phyloP scores from a whole-genome alignment of 208 protist genomes.

The Tritrichomonas foetus region DNA sequence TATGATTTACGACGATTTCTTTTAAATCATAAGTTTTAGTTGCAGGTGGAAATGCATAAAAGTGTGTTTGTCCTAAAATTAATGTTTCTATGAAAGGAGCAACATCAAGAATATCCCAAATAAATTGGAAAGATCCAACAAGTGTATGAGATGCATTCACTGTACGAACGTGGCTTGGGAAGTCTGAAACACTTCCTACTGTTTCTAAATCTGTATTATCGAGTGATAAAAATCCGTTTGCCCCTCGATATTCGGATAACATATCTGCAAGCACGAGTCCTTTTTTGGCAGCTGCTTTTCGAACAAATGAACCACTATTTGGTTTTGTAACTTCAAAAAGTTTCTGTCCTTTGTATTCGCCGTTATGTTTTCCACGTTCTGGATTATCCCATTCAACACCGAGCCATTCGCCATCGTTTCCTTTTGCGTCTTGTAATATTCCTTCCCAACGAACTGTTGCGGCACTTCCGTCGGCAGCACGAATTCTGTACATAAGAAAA shows the following conservation, averaged over 20 bases:
- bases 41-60: not conserved
- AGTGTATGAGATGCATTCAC: not conserved
- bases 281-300: not conserved
- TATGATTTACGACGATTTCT: slow-evolving; percentile 1
- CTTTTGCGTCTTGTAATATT: not conserved
- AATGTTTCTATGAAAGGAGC: not conserved
- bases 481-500: not conserved
- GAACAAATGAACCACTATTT: slow-evolving; percentile 7
- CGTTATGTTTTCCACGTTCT: slow-evolving; percentile 22
- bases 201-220: not conserved
- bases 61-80: not conserved
- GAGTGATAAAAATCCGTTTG: not conserved
- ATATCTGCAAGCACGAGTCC: not conserved
- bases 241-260: not conserved
- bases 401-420: not conserved
- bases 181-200: not conserved
- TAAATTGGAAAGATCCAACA: not conserved
- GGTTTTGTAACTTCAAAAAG: not conserved
- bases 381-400: slow-evolving; percentile 34
- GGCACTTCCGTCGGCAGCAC: not conserved
- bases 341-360: slow-evolving; percentile 19
- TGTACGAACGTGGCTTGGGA: not conserved
- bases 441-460: not conserved
- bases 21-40: not conserved
- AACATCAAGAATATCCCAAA: not conserved